Evolutionary conservation across 2,329 filamentous ascomycete genomes (phyloP).

Genomic region (Pestalotiopsis sp.): DNA sequence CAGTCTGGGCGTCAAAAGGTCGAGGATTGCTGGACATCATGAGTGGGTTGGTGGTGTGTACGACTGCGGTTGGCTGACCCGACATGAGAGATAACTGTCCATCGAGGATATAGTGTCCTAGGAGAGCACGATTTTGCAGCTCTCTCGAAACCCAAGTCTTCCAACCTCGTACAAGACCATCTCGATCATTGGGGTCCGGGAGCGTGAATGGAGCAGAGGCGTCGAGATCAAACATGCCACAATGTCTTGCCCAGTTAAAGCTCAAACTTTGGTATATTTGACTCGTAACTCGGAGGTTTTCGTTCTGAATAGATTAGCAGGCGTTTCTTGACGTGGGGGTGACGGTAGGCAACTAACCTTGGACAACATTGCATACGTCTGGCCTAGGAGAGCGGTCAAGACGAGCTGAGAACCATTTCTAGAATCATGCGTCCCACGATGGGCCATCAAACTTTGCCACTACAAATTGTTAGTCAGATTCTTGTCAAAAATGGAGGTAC

Average conservation of each 20-base stretch:
- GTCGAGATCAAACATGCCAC: conserved; percentile 3
- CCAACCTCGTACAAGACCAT: background rate
- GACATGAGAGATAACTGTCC: conserved; percentile 5
- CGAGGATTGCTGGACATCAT: background rate
- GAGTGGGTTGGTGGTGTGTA: conserved; percentile 8
- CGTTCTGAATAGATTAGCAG: background rate
- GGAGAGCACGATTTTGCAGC: conserved; percentile 5
- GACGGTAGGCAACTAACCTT: background rate
- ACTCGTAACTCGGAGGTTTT: conserved; percentile 5
- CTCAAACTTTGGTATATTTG: conserved; percentile 12
- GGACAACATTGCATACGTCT: conserved; percentile 12
- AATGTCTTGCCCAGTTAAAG: conserved; percentile 13
- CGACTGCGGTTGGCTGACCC: conserved; percentile 3
- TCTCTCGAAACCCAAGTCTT: conserved; percentile 5
- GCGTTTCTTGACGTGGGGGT: background rate
- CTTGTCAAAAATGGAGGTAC: background rate
- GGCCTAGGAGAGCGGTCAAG: conserved; percentile 10
- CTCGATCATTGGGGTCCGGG: background rate
- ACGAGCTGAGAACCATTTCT: conserved; percentile 1
- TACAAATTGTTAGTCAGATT: background rate
- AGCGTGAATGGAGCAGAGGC: background rate
- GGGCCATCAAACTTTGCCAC: conserved; percentile 8
- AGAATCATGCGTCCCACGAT: conserved; percentile 2
- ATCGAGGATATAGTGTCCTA: conserved; percentile 9
- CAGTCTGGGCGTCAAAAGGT: conserved; percentile 9